Percentiles rank a stretch among this genome's conserved stretches.
These are phyloP conservation scores for Boletus sp. DNA, from an alignment of 768 basidiomycete genomes.

Conservation along the genomic window DNA sequence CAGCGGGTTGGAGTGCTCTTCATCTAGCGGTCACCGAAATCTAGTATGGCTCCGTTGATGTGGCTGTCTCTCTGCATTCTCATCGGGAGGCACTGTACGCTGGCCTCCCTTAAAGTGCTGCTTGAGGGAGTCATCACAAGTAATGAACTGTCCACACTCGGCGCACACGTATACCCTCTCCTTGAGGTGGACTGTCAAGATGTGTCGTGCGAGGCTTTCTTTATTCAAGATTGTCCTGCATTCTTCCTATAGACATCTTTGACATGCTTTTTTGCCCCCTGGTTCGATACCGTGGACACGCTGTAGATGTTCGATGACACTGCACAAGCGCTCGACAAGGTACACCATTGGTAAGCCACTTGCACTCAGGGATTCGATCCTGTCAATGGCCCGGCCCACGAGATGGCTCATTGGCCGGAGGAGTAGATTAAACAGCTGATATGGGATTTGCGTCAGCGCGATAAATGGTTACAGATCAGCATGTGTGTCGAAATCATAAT, in stretches of 20 bases:
- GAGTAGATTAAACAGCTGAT: not conserved
- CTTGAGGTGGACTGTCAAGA: conserved; percentile 26
- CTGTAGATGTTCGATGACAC: conserved; percentile 19
- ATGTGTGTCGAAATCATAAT: not conserved
- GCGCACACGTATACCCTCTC: conserved; percentile 11
- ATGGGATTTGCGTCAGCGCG: not conserved
- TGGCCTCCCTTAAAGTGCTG: conserved; percentile 22
- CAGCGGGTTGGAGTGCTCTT: not conserved
- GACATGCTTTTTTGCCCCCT: conserved; percentile 16
- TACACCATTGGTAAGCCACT: conserved; percentile 10
- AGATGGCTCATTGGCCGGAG: not conserved
- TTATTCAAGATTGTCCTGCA: conserved; percentile 24
- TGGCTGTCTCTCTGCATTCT: not conserved
- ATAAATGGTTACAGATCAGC: too few relatives aligned
- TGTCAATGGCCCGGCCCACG: not conserved
- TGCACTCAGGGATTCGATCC: conserved; percentile 1
- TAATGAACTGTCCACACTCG: conserved; percentile 21
- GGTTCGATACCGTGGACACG: conserved; percentile 6
- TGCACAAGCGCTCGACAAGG: conserved; percentile 1
- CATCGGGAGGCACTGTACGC: conserved; percentile 3
- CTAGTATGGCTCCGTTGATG: not conserved
- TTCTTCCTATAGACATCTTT: conserved; percentile 19
- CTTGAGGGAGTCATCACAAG: conserved; percentile 31
- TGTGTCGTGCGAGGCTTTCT: conserved; percentile 30
- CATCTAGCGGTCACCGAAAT: not conserved